These are phyloP conservation scores for Penicillium lagena DNA, from an alignment of 495 filamentous ascomycete genomes.

Conservation along the genomic window DNA sequence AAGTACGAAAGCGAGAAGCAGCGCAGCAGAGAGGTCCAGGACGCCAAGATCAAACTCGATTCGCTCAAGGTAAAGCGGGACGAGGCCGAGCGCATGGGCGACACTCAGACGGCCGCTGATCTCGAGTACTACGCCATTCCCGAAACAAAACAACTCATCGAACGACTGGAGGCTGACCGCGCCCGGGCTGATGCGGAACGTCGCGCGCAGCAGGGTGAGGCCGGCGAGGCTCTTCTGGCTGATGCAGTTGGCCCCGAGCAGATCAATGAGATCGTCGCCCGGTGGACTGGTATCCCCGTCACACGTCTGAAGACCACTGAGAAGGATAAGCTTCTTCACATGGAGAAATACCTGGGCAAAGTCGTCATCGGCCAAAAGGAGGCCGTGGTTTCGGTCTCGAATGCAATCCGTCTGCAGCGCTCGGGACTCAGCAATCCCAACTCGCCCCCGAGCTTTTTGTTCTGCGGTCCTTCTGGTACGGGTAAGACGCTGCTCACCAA, in stretches of 20 bases:
- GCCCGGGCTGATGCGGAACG: slow-evolving; percentile 67
- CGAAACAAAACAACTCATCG: slow-evolving; percentile 75
- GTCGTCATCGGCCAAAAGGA: slow-evolving; percentile 91
- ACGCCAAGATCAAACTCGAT: slow-evolving; percentile 93
- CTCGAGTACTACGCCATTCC: slow-evolving; percentile 96
- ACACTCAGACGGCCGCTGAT: slow-evolving; percentile 78
- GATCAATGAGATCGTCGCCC: slow-evolving; percentile 96
- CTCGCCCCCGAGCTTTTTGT: slow-evolving; percentile 93
- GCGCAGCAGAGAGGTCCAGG: slow-evolving; percentile 84
- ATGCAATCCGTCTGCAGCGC: slow-evolving; percentile 89
- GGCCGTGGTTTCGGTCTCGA: slow-evolving; percentile 88
- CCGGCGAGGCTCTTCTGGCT: slow-evolving; percentile 64
- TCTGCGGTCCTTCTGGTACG: slow-evolving; percentile 96
- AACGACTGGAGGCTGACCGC: slow-evolving; percentile 74
- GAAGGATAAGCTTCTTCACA: slow-evolving; percentile 92
- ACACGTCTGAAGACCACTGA: slow-evolving; percentile 89
- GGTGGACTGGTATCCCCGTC: slow-evolving; percentile 96
- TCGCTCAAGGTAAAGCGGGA: slow-evolving; percentile 81
- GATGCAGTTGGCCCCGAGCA: slow-evolving; percentile 95
- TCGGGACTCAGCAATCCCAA: slow-evolving; percentile 93
- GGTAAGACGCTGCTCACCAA: slow-evolving; percentile 97
- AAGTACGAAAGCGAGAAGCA: slow-evolving; percentile 91
- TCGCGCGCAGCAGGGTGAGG: slow-evolving; percentile 47
- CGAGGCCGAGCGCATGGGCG: slow-evolving; percentile 80
- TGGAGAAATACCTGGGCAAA: slow-evolving; percentile 80